Conservation (phyloP, 2,329 filamentous ascomycete species). For the Calcarisporium arbuscula region DNA sequence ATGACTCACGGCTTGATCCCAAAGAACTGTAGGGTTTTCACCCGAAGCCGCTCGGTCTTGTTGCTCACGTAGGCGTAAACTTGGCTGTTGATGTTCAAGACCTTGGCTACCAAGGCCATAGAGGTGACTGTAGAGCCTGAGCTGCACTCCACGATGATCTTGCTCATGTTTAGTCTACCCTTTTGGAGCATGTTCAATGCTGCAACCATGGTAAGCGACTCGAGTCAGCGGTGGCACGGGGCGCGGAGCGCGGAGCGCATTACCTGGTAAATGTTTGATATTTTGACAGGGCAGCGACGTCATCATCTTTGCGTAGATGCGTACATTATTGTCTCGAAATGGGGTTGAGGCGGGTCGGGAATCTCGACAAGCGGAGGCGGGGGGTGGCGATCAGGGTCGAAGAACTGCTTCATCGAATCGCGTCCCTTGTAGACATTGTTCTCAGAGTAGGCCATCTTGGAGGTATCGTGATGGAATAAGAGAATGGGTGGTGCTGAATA, state of each 20-base stretch:
- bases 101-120: constrained; percentile 34
- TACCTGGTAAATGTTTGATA: constrained; percentile 55
- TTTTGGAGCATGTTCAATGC: constrained; percentile 43
- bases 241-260: constrained; percentile 1
- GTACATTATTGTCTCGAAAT: constrained; percentile 48
- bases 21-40: constrained; percentile 27
- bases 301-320: constrained; percentile 61
- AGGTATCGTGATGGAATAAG: no score
- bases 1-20: constrained; percentile 24
- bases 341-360: constrained; percentile 50
- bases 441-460: no score
- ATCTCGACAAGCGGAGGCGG: constrained; percentile 55
- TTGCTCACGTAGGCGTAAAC: constrained; percentile 42
- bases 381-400: constrained; percentile 50
- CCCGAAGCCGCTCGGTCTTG: constrained; percentile 30
- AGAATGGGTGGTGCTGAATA: no score
- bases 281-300: constrained; percentile 56
- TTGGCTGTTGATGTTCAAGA: constrained; percentile 31
- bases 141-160: constrained; percentile 52
- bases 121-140: constrained; percentile 58
- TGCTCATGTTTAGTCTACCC: constrained; percentile 35
- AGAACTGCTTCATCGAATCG: constrained; percentile 50
- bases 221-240: constrained; percentile 7
- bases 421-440: constrained; percentile 52
- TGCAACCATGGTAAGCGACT: constrained; percentile 6